Evolutionary conservation across 1,284 basidiomycete species (phyloP).

Genomic region (Austroboletus niveus): DNA sequence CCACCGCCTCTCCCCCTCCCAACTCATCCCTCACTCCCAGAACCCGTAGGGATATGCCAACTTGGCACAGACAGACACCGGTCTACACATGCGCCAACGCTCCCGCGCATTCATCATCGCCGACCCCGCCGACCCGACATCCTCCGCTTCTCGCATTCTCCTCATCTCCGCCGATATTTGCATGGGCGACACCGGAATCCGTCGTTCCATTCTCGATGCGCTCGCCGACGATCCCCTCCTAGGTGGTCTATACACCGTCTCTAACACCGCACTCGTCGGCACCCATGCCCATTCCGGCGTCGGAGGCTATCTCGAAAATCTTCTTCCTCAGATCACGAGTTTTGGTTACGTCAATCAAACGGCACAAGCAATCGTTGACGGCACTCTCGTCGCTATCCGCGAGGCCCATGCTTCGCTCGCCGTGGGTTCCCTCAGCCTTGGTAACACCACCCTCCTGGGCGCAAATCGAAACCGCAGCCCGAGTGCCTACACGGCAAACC

Average conservation of each 20-base stretch:
- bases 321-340: constrained; percentile 75
- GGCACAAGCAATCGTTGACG: constrained; percentile 67
- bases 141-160: constrained; percentile 58
- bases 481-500: constrained; percentile 71
- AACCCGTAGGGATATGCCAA: no score
- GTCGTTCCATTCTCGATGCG: constrained; percentile 63
- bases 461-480: constrained; percentile 77
- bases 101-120: constrained; percentile 78
- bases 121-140: constrained; percentile 34
- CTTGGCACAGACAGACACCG: constrained; percentile 31
- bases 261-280: constrained; percentile 75
- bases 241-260: constrained; percentile 64
- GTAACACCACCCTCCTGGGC: constrained; percentile 64
- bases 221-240: constrained; percentile 48
- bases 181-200: constrained; percentile 79
- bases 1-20: neutral
- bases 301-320: constrained; percentile 75
- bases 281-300: constrained; percentile 80
- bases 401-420: constrained; percentile 65
- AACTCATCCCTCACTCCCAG: no score
- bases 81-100: constrained; percentile 78
- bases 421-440: constrained; percentile 58
- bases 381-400: constrained; percentile 66
- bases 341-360: constrained; percentile 71
- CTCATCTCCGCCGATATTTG: constrained; percentile 80